Conservation (phyloP, 2,329 filamentous ascomycete genomes). For the Trichoderma sp. region DNA sequence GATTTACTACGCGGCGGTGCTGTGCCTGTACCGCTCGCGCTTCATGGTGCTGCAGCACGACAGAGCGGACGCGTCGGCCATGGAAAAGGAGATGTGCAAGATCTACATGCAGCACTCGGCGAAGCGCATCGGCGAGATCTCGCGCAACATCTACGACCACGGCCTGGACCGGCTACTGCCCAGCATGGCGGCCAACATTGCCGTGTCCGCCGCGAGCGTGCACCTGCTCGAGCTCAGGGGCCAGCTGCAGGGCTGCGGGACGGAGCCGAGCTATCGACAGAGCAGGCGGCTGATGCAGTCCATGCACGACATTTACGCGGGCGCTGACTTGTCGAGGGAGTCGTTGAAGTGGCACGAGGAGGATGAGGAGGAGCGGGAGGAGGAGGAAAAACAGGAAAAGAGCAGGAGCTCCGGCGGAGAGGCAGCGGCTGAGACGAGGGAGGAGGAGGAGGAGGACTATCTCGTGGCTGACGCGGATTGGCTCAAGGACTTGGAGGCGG, state of each 20-base stretch:
- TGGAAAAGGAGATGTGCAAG: conserved; percentile 25
- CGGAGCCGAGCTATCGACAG: conserved; percentile 19
- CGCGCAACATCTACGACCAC: conserved; percentile 10
- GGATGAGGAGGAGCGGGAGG: background rate
- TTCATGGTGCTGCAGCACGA: conserved; percentile 8
- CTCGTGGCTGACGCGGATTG: conserved; percentile 17
- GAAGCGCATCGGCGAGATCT: conserved; percentile 16
- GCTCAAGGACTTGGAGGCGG: conserved; percentile 20
- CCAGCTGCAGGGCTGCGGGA: conserved; percentile 21
- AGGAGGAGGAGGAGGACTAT: conserved; percentile 5
- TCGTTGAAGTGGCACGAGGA: conserved; percentile 14
- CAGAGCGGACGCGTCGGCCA: background rate
- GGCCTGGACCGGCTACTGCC: conserved; percentile 9
- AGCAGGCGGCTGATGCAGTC: conserved; percentile 22
- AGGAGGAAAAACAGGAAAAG: background rate
- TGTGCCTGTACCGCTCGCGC: conserved; percentile 19
- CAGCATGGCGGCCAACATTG: conserved; percentile 19
- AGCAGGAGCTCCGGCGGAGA: background rate
- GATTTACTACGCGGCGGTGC: conserved; percentile 20
- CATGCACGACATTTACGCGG: conserved; percentile 22
- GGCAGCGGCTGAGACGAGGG: background rate
- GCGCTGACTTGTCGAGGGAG: conserved; percentile 12
- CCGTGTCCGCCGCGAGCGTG: conserved; percentile 13
- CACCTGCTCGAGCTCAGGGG: conserved; percentile 17
- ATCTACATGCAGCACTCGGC: conserved; percentile 25